These are phyloP conservation scores for Phytophthora constricta DNA, from an alignment of 352 stramenopile species.

Conservation along the genomic window DNA sequence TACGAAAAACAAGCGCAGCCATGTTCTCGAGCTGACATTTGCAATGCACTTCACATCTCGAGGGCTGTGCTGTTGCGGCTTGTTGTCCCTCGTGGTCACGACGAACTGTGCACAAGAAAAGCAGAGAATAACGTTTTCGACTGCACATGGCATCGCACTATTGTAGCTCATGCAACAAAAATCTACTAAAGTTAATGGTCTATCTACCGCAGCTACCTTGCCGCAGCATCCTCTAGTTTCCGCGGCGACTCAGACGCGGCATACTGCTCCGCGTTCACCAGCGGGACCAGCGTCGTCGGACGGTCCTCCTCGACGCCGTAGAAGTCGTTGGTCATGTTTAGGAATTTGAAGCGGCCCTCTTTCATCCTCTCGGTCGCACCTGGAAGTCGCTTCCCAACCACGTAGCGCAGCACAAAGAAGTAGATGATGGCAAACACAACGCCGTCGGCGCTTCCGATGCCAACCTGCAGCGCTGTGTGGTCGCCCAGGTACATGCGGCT, in stretches of 20 bases:
- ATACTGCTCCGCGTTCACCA: slow-evolving; percentile 27
- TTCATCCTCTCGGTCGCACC: slow-evolving; percentile 32
- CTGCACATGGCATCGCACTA: too few relatives aligned
- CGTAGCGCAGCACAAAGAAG: slow-evolving; percentile 53
- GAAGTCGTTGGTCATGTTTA: slow-evolving; percentile 52
- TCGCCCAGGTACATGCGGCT: slow-evolving; percentile 68
- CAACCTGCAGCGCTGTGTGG: slow-evolving; percentile 58
- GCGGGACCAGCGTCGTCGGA: slow-evolving; percentile 20
- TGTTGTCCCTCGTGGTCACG: too few relatives aligned
- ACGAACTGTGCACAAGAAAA: too few relatives aligned
- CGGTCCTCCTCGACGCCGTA: slow-evolving; percentile 20
- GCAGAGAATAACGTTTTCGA: too few relatives aligned
- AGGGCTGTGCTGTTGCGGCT: too few relatives aligned
- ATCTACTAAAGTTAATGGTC: too few relatives aligned
- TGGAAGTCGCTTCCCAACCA: slow-evolving; percentile 40
- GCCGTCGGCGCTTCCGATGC: slow-evolving; percentile 45
- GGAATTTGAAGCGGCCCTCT: slow-evolving; percentile 29
- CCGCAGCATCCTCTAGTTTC: slow-evolving; percentile 7
- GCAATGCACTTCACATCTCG: too few relatives aligned
- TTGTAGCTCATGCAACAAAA: neutral
- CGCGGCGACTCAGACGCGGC: slow-evolving; percentile 13
- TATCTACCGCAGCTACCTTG: neutral
- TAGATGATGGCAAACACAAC: slow-evolving; percentile 49
- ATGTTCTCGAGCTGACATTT: too few relatives aligned
- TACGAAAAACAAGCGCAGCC: too few relatives aligned